A percentile compares a stretch with the other conserved stretches of the same genome.
Evolutionary conservation across 2,329 filamentous ascomycete species (phyloP).

Genomic region (Parasarocladium wereldwijsianum): DNA sequence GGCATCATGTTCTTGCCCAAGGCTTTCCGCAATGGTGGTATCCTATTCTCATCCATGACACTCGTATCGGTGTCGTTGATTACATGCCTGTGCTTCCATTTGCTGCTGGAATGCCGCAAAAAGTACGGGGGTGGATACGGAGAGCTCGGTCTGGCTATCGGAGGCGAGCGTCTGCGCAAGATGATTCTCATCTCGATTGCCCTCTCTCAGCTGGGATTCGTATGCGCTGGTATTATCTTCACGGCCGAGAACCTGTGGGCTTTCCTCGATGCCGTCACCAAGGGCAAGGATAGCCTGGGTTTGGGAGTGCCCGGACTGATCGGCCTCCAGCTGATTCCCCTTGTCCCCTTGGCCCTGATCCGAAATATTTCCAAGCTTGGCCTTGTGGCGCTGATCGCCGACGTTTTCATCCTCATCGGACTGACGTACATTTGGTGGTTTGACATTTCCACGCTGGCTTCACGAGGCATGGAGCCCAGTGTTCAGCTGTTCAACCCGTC

Average conservation of each 20-base stretch:
- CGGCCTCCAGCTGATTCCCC: conserved; percentile 45
- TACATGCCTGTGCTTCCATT: conserved; percentile 57
- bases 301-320: conserved; percentile 42
- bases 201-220: conserved; percentile 63
- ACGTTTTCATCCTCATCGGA: conserved; percentile 57
- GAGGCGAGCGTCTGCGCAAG: conserved; percentile 45
- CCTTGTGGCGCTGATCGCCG: conserved; percentile 52
- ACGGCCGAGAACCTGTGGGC: conserved; percentile 59
- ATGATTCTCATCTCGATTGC: conserved; percentile 57
- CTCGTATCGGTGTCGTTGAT: conserved; percentile 50
- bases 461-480: conserved; percentile 39
- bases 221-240: conserved; percentile 65
- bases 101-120: conserved; percentile 52
- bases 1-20: conserved; percentile 74
- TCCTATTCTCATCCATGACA: conserved; percentile 58
- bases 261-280: conserved; percentile 48
- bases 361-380: conserved; percentile 64
- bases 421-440: conserved; percentile 61
- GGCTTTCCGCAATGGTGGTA: conserved; percentile 64
- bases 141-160: conserved; percentile 54
- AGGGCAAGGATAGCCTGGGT: conserved; percentile 32
- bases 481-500: conserved; percentile 57
- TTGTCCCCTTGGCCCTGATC: conserved; percentile 55
- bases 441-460: conserved; percentile 42
- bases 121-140: conserved; percentile 57